Evolutionary conservation across 768 basidiomycete genomes (phyloP).

Genomic region (Hortiboletus campestris): DNA sequence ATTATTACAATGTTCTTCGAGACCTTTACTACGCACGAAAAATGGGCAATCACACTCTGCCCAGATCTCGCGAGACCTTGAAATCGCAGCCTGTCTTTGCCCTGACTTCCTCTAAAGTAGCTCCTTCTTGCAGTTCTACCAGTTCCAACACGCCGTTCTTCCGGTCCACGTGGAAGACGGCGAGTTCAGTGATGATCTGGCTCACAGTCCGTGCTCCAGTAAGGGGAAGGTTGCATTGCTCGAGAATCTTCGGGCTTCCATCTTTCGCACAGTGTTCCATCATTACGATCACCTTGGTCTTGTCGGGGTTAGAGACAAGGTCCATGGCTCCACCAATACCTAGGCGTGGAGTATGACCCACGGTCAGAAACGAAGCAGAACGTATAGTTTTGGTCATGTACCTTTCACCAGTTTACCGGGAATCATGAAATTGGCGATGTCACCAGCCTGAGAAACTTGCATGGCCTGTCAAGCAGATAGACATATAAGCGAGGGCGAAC

Average conservation of each 20-base stretch:
- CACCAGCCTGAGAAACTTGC: constrained; percentile 91
- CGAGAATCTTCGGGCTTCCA: constrained; percentile 85
- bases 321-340: constrained; percentile 98
- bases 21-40: constrained; percentile 1
- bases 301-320: constrained; percentile 92
- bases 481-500: not conserved
- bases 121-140: constrained; percentile 82
- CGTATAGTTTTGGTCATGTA: constrained; percentile 17
- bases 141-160: constrained; percentile 67
- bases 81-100: constrained; percentile 88
- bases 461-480: constrained; percentile 59
- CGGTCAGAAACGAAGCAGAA: constrained; percentile 7
- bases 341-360: constrained; percentile 23
- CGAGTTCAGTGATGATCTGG: constrained; percentile 90
- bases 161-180: constrained; percentile 87
- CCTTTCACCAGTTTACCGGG: constrained; percentile 91
- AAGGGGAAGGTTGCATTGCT: constrained; percentile 77
- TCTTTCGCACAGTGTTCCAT: constrained; percentile 92
- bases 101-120: constrained; percentile 77
- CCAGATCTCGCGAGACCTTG: constrained; percentile 52
- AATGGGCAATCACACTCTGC: constrained; percentile 39
- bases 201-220: constrained; percentile 89
- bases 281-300: constrained; percentile 86
- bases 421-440: constrained; percentile 98
- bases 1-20: constrained; percentile 7